Base-by-base conservation (phyloP, 148 eudicot species). In the Rhododendron simsii region DNA sequence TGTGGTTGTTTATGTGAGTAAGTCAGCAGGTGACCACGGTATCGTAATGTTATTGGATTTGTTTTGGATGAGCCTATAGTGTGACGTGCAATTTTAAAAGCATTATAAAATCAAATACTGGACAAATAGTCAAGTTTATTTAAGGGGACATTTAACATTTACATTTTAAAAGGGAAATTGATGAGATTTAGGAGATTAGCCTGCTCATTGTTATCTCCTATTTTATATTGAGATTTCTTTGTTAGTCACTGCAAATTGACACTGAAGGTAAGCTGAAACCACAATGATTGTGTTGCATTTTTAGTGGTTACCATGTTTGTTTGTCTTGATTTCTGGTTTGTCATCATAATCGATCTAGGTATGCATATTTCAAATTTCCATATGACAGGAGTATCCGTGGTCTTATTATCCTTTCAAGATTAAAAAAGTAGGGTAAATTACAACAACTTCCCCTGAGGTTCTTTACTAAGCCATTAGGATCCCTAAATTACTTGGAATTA, bases 311-410 rank as follows among this genome's bases (percentile, higher is more conserved):
- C 10, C 11, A 67, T 67, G 74, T 10, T 12, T 11, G 33, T 67
- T 67, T 67, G 74, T 67, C 74, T 67, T 67, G 74, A 67, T 67
- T 67, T 67, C 74, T 67, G 74, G 74, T 67, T 65, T 26, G 30
- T 67, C 74, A 67, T 67, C 71, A 63, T 23, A 63, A 23, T 63
- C 28, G 71, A 63, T 23, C 71, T 63, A 63, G 6, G 71, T 0
- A 23, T 63, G 12, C 2, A 23, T 23, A 23, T 23, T 63, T 63
- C 28, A 63, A 63, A 23, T 63, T n/a, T 63, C 71, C 30, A 23
- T 9, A 63, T 63, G 71, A 63, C 71, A 63, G 71, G 28, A 63
- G 71, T 1, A 18, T 59, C 65, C 6, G 2, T 9, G 71, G 71
- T n/a, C 71, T 63, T 63, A 33, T 33, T 33, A 7, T 63, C 71